Evolutionary conservation across 106 monocot genomes (phyloP).

Genomic region (Acorus gramineus): DNA sequence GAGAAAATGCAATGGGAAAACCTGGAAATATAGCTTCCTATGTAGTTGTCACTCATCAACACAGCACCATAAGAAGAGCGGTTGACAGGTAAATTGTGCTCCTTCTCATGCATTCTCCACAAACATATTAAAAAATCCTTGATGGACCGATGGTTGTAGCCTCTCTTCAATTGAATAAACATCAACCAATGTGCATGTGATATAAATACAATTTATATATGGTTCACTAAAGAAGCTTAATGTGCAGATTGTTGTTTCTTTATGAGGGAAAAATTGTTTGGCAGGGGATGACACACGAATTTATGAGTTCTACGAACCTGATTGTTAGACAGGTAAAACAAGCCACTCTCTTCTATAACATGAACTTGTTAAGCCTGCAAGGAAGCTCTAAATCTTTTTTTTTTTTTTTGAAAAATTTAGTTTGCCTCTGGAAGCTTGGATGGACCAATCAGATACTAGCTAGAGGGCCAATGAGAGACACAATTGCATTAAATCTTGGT

Average conservation of each 20-base stretch:
- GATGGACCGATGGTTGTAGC: too few relatives aligned
- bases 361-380: too few relatives aligned
- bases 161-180: too few relatives aligned
- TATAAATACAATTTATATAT: too few relatives aligned
- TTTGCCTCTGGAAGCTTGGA: constrained; percentile 96
- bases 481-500: too few relatives aligned
- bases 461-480: not conserved
- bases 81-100: constrained; percentile 55
- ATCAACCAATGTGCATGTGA: too few relatives aligned
- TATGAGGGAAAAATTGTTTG: constrained; percentile 84
- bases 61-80: constrained; percentile 94
- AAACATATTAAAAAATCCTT: too few relatives aligned
- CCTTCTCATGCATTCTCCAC: too few relatives aligned
- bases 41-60: constrained; percentile 95
- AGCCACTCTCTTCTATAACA: too few relatives aligned
- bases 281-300: constrained; percentile 93
- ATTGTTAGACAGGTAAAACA: constrained; percentile 78
- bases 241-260: constrained; percentile 36
- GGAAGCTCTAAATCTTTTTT: too few relatives aligned
- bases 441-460: constrained; percentile 85
- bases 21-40: constrained; percentile 88
- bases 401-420: constrained; percentile 19
- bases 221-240: too few relatives aligned
- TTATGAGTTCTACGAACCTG: constrained; percentile 58
- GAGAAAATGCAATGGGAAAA: constrained; percentile 34